Conservation (phyloP, 1,284 basidiomycete species). For the Abortiporus biennis region DNA sequence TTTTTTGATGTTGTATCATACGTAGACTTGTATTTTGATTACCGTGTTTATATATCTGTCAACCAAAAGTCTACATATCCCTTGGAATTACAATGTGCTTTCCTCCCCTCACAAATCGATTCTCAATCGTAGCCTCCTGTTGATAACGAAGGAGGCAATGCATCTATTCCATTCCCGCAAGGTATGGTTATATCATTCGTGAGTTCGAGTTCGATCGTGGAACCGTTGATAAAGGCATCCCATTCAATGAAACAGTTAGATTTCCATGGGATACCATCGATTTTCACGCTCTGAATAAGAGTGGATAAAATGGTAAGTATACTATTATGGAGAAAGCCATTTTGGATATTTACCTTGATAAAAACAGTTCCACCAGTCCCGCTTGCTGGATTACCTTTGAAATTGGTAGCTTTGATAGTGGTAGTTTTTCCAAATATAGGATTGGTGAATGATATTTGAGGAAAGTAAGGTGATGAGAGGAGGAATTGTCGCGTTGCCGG, state of each 20-base stretch:
- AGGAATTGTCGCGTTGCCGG: constrained; percentile 56
- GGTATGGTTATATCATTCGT: constrained; percentile 43
- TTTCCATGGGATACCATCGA: constrained; percentile 49
- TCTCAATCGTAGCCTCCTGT: constrained; percentile 42
- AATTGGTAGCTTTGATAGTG: constrained; percentile 44
- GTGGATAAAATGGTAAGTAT: neutral
- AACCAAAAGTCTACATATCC: too few relatives aligned
- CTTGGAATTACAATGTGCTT: too few relatives aligned
- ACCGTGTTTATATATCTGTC: too few relatives aligned
- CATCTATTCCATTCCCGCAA: constrained; percentile 39
- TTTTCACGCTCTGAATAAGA: constrained; percentile 40
- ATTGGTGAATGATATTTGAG: constrained; percentile 52
- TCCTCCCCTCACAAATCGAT: too few relatives aligned
- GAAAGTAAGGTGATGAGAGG: constrained; percentile 59
- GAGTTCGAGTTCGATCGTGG: constrained; percentile 42
- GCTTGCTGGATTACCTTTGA: constrained; percentile 42
- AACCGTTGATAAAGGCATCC: constrained; percentile 48
- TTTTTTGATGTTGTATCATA: too few relatives aligned
- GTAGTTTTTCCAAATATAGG: constrained; percentile 51
- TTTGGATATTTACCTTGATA: constrained; percentile 43
- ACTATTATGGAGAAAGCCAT: neutral
- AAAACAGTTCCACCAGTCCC: constrained; percentile 50
- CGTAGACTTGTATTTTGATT: too few relatives aligned
- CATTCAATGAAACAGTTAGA: constrained; percentile 59
- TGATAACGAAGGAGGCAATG: constrained; percentile 54